phyloP scores from a whole-genome alignment of 495 filamentous ascomycete species.

The Penicillium flavigenum region DNA sequence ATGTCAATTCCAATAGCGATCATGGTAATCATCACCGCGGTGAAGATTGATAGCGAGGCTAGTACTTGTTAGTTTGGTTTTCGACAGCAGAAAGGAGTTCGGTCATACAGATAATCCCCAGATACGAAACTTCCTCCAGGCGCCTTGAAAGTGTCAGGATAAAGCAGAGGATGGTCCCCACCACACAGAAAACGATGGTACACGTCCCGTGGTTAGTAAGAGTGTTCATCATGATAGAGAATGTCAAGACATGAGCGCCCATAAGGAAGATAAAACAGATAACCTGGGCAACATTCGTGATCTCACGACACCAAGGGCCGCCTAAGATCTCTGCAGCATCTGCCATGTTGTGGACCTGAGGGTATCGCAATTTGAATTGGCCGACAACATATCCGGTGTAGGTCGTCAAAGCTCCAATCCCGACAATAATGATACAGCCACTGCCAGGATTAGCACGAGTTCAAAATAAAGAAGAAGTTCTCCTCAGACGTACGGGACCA shows the following conservation, averaged over 20 bases:
- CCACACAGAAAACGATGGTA: conserved; percentile 60
- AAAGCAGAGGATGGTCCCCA: conserved; percentile 25
- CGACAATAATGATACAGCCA: conserved; percentile 5
- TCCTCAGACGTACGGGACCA: conserved; percentile 40
- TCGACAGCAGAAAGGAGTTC: background rate
- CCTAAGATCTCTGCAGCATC: conserved; percentile 68
- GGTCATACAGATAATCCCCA: background rate
- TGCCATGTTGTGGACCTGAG: conserved; percentile 47
- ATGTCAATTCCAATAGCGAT: conserved; percentile 52
- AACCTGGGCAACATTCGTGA: conserved; percentile 57
- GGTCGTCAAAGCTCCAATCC: background rate
- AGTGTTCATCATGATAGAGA: conserved; percentile 68
- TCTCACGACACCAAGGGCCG: conserved; percentile 60
- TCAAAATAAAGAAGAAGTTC: background rate
- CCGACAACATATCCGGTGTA: conserved; percentile 29
- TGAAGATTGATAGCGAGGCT: conserved; percentile 61
- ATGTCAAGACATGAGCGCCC: conserved; percentile 71
- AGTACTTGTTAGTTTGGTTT: background rate
- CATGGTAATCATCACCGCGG: conserved; percentile 65
- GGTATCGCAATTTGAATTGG: conserved; percentile 28
- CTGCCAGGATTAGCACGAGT: background rate
- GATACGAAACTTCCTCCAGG: conserved; percentile 3
- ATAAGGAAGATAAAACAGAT: conserved; percentile 69
- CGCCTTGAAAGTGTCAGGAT: conserved; percentile 7
- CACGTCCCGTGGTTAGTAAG: conserved; percentile 64